Base-by-base conservation (phyloP, 495 filamentous ascomycete species). In the Aspergillus avenaceus region DNA sequence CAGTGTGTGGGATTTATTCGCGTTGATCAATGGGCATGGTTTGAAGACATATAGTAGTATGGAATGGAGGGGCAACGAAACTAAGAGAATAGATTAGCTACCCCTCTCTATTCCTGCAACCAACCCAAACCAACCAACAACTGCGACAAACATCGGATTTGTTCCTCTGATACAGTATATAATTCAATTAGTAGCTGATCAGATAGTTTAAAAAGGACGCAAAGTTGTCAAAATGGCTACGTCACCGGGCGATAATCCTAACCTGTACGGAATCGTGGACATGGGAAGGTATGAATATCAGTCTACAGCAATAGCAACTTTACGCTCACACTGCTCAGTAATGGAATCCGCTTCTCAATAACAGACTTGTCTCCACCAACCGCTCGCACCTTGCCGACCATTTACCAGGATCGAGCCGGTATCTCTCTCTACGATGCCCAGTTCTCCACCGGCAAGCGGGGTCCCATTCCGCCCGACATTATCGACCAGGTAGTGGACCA, bases 351-450 rank as follows among this genome's bases (percentile, higher is more conserved):
- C 36, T 93, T 95, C 75, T 91, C 87, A 13, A 89, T 96, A 49
- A 85, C 89, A 14, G 80, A 87, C 50, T 75, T 92, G 27, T 77
- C 83, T 1, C 84, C 85, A 6, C 79, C 84, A 3, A 79, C 71
- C 5, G 69, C 83, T 11, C 82, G 90, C 12, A 77, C 88, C 27
- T 77, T 95, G 47, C 84, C 76, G 27, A 90, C 83, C 32, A 36
- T 95, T 49, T 93, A 87, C 65, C 81, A 82, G 54, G 82, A 90
- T 63, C 82, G 90, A 13, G 81, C 79, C 6, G 79, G 74, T 28
- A 90, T 96, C 51, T 95, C 89, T 2, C 74, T 95, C n/a, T 95
- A 93, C 66, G 88, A 95, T 56, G 90, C 87, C 5, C 83, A 91
- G 24, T 79, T 78, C 56, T 62, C 70, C 24, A 63, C 67, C 2